Percentiles rank a stretch among this genome's conserved stretches.
phyloP scores from a whole-genome alignment of 176 grass and related monocot species.

The Oryza glumipatula region DNA sequence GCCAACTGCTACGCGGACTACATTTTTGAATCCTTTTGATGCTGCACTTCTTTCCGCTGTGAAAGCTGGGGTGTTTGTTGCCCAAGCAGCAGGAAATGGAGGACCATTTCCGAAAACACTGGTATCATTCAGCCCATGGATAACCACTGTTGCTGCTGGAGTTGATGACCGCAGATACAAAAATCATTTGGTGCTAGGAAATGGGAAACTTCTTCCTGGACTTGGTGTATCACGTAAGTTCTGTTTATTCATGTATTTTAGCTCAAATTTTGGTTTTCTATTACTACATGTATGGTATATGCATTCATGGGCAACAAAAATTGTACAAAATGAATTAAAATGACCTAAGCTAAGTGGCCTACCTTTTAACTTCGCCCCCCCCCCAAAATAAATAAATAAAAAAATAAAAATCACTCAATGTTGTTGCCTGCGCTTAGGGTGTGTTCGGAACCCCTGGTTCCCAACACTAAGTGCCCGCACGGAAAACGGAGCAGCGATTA shows the following conservation, averaged over 20 bases:
- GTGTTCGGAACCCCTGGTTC: too few relatives aligned
- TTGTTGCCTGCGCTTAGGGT: neutral
- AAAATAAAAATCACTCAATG: neutral
- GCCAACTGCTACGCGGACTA: constrained; percentile 81
- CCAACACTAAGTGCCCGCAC: too few relatives aligned
- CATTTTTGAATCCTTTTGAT: constrained; percentile 97
- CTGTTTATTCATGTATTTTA: constrained; percentile 10
- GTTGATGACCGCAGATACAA: constrained; percentile 99
- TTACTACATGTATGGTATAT: neutral
- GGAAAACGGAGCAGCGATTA: too few relatives aligned
- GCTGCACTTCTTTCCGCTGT: constrained; percentile 96
- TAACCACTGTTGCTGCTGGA: constrained; percentile 93
- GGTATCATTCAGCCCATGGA: constrained; percentile 99
- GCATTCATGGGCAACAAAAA: neutral
- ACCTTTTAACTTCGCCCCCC: neutral
- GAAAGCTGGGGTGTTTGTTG: constrained; percentile 97
- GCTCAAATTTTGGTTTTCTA: neutral
- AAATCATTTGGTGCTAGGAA: constrained; percentile 92
- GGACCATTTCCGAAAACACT: constrained; percentile 98
- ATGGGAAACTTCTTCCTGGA: constrained; percentile 78
- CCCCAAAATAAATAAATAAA: neutral
- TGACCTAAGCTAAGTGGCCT: neutral
- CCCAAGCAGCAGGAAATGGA: constrained; percentile 95
- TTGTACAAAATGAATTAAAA: neutral
- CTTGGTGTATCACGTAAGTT: constrained; percentile 98